A percentile compares a stretch with the other conserved stretches of the same genome.
Conservation (phyloP, 2,329 filamentous ascomycete genomes). For the Xylariaceae sp. region DNA sequence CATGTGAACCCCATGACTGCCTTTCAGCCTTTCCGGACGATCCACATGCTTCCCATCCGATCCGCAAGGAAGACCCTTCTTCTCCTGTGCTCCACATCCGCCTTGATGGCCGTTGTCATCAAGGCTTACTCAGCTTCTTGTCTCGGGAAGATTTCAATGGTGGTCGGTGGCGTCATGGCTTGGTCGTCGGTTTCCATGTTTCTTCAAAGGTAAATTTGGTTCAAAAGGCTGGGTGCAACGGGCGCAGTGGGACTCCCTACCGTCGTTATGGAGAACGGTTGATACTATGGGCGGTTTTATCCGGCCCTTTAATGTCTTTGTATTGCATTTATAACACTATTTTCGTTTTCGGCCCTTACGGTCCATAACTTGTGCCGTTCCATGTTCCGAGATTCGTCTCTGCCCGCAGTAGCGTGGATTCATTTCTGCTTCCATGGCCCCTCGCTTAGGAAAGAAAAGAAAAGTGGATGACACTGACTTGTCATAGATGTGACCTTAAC, state of each 20-base stretch:
- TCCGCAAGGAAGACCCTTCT: conserved; percentile 9
- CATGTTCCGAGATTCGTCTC: not conserved
- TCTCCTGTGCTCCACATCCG: conserved; percentile 16
- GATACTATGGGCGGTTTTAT: conserved; percentile 13
- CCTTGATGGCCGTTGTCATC: conserved; percentile 15
- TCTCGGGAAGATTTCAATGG: conserved; percentile 20
- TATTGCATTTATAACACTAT: too few species aligned
- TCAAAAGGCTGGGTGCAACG: conserved; percentile 19
- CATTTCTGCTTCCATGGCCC: too few species aligned
- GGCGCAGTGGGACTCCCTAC: conserved; percentile 13
- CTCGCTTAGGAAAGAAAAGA: too few species aligned
- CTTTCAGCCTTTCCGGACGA: conserved; percentile 13
- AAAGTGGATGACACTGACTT: too few species aligned
- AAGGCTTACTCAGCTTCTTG: conserved; percentile 14
- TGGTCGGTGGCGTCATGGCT: conserved; percentile 26
- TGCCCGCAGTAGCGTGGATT: not conserved
- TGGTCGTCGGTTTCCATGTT: conserved; percentile 18
- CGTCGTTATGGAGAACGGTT: conserved; percentile 18
- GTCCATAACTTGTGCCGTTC: not conserved
- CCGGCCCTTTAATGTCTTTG: conserved; percentile 20
- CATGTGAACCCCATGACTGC: conserved; percentile 16
- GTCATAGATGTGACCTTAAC: too few species aligned
- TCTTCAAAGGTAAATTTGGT: conserved; percentile 15
- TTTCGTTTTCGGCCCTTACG: too few species aligned
- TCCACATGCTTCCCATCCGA: conserved; percentile 9